Conservation (phyloP, 805 yeast species). For the Kuraishia cidri region DNA sequence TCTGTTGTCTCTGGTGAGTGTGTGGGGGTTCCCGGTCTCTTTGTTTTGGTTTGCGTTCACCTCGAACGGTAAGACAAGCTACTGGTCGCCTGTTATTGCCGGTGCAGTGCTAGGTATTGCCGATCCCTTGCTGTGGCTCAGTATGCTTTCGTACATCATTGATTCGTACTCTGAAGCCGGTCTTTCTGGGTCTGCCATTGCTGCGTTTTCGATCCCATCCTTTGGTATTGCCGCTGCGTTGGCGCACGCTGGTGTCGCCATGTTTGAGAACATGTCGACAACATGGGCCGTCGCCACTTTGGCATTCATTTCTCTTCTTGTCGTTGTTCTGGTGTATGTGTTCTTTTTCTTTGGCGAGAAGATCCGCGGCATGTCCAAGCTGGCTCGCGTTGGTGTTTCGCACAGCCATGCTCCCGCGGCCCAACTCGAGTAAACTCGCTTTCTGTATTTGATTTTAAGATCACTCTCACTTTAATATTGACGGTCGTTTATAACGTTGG, state of each 20-base stretch:
- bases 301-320: constrained; percentile 21
- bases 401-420: too few species aligned
- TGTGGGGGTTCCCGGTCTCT: constrained; percentile 26
- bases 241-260: constrained; percentile 27
- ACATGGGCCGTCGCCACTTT: constrained; percentile 23
- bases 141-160: constrained; percentile 23
- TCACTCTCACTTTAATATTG: too few species aligned
- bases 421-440: too few species aligned
- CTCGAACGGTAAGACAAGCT: constrained; percentile 17
- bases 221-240: constrained; percentile 24
- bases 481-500: too few species aligned
- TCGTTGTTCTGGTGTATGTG: constrained; percentile 21
- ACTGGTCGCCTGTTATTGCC: constrained; percentile 25
- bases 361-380: constrained; percentile 18
- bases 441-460: too few species aligned
- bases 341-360: constrained; percentile 23
- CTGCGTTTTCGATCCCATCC: constrained; percentile 26
- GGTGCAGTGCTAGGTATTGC: constrained; percentile 21
- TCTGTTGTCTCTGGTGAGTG: constrained; percentile 18
- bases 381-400: too few species aligned
- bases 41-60: constrained; percentile 25
- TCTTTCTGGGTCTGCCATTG: constrained; percentile 22
- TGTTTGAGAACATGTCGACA: constrained; percentile 25
- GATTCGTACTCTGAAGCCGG: constrained; percentile 25
- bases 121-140: constrained; percentile 25